Percentiles rank a stretch among this genome's conserved stretches.
These are phyloP conservation scores for Prunus campanulata DNA, from an alignment of 306 rosid species.

Conservation along the genomic window DNA sequence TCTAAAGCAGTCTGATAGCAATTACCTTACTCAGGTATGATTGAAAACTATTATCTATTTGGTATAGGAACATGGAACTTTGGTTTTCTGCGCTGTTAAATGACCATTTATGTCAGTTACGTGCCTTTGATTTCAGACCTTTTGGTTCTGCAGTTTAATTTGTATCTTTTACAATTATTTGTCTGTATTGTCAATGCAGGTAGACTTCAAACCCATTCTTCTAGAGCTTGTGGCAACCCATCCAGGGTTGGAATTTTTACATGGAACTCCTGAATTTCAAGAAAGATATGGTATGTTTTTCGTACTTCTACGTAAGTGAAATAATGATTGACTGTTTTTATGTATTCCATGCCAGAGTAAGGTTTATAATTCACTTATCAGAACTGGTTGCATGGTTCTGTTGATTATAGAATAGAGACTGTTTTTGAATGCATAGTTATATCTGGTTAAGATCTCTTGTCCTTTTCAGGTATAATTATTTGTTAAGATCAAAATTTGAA, in stretches of 20 bases:
- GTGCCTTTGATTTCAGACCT: background rate
- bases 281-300: conserved; percentile 85
- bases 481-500: background rate
- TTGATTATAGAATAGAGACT: background rate
- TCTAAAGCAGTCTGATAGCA: conserved; percentile 77
- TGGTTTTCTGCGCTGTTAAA: background rate
- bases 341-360: background rate
- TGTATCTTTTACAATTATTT: conserved; percentile 21
- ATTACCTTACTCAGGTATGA: conserved; percentile 76
- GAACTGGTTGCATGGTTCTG: background rate
- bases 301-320: background rate
- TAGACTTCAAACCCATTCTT: conserved; percentile 87
- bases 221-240: conserved; percentile 88
- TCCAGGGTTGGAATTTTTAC: conserved; percentile 93
- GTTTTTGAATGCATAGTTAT: background rate
- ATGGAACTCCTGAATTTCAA: conserved; percentile 97
- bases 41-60: background rate
- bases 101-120: background rate
- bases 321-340: conserved; percentile 3
- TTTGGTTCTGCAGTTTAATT: conserved; percentile 6
- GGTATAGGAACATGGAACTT: background rate
- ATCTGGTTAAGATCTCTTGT: background rate
- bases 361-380: background rate
- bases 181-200: conserved; percentile 41
- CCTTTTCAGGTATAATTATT: background rate